Evolutionary conservation across 306 rosid species (phyloP).

Genomic region (Castanea mollissima): DNA sequence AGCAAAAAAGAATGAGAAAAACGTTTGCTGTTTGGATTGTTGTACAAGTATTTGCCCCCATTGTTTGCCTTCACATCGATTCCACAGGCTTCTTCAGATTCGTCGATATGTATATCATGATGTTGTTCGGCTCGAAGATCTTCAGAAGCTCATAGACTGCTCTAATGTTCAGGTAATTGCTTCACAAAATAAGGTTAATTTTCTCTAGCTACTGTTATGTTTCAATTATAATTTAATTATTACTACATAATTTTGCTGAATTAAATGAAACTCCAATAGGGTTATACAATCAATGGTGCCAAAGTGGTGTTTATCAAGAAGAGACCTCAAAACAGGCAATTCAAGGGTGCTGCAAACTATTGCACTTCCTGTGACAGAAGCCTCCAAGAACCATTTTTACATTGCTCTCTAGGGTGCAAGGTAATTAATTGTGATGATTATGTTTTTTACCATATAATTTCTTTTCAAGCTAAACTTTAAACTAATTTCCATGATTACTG

Average conservation of each 20-base stretch:
- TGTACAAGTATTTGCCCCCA: constrained; percentile 93
- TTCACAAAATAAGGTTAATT: background rate
- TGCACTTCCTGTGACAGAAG: constrained; percentile 95
- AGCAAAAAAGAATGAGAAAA: constrained; percentile 89
- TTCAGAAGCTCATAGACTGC: constrained; percentile 90
- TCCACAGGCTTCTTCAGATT: constrained; percentile 90
- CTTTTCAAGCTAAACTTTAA: background rate
- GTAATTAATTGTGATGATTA: constrained; percentile 26
- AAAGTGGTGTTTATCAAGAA: constrained; percentile 98
- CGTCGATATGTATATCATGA: constrained; percentile 98
- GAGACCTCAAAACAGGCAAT: constrained; percentile 95
- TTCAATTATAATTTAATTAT: constrained; percentile 2
- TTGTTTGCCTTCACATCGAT: constrained; percentile 84
- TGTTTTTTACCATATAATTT: background rate
- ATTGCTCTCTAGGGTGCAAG: constrained; percentile 97
- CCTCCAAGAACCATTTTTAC: constrained; percentile 93
- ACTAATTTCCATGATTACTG: background rate
- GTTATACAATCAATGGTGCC: constrained; percentile 92
- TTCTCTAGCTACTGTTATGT: too few species aligned
- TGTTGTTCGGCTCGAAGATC: constrained; percentile 91
- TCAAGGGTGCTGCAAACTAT: constrained; percentile 91
- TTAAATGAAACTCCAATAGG: constrained; percentile 36
- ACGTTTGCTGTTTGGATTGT: constrained; percentile 92
- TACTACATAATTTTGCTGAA: background rate
- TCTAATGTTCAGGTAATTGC: constrained; percentile 78